phyloP scores from a whole-genome alignment of 1,284 basidiomycete species.

The Pholiota adiposa region DNA sequence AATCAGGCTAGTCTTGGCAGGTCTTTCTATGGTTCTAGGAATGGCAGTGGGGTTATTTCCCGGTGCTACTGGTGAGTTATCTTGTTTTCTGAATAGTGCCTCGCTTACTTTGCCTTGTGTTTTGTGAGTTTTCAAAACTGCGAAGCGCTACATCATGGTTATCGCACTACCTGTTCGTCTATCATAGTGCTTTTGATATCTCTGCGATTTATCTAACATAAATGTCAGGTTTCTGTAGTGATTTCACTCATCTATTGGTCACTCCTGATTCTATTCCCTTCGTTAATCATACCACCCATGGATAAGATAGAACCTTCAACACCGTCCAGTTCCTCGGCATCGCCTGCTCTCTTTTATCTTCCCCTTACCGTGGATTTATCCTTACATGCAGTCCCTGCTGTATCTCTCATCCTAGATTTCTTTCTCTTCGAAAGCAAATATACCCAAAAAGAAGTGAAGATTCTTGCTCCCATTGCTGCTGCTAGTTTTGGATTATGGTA shows the following conservation, averaged over 20 bases:
- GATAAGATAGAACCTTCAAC: conserved; percentile 25
- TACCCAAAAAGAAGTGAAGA: conserved; percentile 43
- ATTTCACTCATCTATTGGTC: conserved; percentile 79
- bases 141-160: conserved; percentile 64
- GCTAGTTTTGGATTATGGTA: conserved; percentile 56
- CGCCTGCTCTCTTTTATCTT: conserved; percentile 48
- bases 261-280: conserved; percentile 54
- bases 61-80: conserved; percentile 41
- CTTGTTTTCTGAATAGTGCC: neutral
- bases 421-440: conserved; percentile 70
- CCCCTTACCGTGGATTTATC: conserved; percentile 68
- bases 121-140: conserved; percentile 39
- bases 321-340: conserved; percentile 35
- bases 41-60: conserved; percentile 60
- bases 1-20: conserved; percentile 50
- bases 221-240: conserved; percentile 61
- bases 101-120: neutral
- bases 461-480: conserved; percentile 50
- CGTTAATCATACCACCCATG: conserved; percentile 49
- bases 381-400: conserved; percentile 68
- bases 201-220: conserved; percentile 4
- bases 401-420: conserved; percentile 72
- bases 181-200: neutral
- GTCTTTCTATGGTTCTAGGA: conserved; percentile 36
- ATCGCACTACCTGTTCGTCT: conserved; percentile 61